These are phyloP conservation scores for Santalum album DNA, from an alignment of 164 flowering plant genomes.

Conservation along the genomic window DNA sequence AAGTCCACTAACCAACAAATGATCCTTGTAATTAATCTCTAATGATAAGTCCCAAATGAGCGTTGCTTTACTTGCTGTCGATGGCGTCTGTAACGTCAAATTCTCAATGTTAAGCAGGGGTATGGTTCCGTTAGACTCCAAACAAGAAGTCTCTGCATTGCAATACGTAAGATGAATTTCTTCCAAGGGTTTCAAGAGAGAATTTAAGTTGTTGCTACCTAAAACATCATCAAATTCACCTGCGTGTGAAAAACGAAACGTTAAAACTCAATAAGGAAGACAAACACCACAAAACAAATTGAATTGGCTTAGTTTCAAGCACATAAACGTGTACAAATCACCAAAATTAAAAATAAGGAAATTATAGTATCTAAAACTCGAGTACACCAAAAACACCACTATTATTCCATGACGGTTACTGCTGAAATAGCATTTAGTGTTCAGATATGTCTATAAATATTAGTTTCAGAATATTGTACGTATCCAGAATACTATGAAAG, in stretches of 20 bases:
- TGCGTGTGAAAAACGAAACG: slow-evolving; percentile 15
- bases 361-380: no score
- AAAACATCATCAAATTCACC: slow-evolving; percentile 97
- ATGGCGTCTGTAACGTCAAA: slow-evolving; percentile 81
- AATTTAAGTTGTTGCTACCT: slow-evolving; percentile 29
- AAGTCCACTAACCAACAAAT: slow-evolving; percentile 60
- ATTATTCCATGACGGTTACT: no score
- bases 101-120: slow-evolving; percentile 42
- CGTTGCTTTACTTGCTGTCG: slow-evolving; percentile 37
- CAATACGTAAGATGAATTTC: slow-evolving; percentile 39
- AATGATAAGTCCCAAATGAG: slow-evolving; percentile 63
- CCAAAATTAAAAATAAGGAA: no score
- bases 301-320: no score
- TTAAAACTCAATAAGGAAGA: background rate
- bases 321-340: no score
- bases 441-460: background rate
- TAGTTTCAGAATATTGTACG: background rate
- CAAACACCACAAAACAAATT: background rate
- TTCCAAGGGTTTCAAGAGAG: slow-evolving; percentile 26
- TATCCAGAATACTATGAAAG: no score
- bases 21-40: slow-evolving; percentile 47
- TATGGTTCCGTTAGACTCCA: slow-evolving; percentile 49
- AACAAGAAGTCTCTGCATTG: slow-evolving; percentile 10
- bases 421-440: background rate
- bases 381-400: no score